Evolutionary conservation across 2,329 filamentous ascomycete genomes (phyloP), one percentile per base, ranked within the genome.

Genomic region (Fusarium foetens): DNA sequence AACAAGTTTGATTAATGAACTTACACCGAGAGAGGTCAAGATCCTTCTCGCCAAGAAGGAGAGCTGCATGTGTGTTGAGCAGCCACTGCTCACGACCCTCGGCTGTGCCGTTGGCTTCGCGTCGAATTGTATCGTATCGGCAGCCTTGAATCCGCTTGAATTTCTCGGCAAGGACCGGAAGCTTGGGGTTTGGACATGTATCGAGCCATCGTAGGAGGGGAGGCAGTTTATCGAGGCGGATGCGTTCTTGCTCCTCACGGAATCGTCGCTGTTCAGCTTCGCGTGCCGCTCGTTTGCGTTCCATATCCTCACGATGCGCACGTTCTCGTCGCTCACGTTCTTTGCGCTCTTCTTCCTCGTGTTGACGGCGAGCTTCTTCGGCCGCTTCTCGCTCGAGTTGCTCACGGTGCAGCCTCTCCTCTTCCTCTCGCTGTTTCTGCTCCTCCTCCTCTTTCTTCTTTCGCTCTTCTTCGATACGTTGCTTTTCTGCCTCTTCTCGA

Each of bases 21-120:
- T 82, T 81, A 90, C 88, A 91, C 83, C 85, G 83, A 19, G 88
- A 87, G 6, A 92, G 83, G 19, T 84, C 81, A 25, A 91, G 80
- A 72, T 92, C 90, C 75, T 90, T 91, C 75, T 91, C 89, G 19
- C 90, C 90, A 4, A 92, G 82, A 13, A 92, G 84, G 19, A 92
- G 81, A 13, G 90, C 90, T 54, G 87, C 89, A 63, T 91, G 88
- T 6, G 87, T 89, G 74, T 91, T 92, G 54, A 92, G 84, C 61
- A 92, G 80, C 90, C 90, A 92, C 72, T 90, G 89, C 73, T 91
- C 90, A 54, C 89, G 85, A n/a, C 89, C 89, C 51, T 86, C 86
- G 4, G 84, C 73, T 16, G 86, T 87, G 12, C 86, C 86, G 10
- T 86, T 88, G 19, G 85, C 82, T 35, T 84, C 84, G 7, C 85